Percentiles rank a stretch among this genome's conserved stretches.
Evolutionary conservation across 441 rosid genomes (phyloP).

Genomic region (Erodium trifolium): DNA sequence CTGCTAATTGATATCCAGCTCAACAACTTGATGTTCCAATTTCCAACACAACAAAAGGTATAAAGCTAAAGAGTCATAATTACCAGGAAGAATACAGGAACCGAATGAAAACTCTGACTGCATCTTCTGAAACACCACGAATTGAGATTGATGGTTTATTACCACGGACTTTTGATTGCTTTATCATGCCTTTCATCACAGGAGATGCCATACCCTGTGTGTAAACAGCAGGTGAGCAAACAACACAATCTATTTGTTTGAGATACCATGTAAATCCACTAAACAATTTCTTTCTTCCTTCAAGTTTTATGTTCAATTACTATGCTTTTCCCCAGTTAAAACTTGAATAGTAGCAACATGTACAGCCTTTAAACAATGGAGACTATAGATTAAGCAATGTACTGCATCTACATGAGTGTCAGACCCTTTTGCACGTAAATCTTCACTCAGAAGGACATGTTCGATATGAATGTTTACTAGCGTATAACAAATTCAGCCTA

Average conservation of each 20-base stretch:
- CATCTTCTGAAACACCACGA: conserved; percentile 62
- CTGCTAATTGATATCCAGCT: too few species aligned
- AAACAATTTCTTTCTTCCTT: neutral
- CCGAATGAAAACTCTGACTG: conserved; percentile 66
- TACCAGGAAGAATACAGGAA: conserved; percentile 86
- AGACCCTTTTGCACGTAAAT: neutral
- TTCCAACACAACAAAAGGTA: too few species aligned
- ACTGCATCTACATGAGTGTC: too few species aligned
- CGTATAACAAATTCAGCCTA: too few species aligned
- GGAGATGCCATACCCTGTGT: conserved; percentile 78
- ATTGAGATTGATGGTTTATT: conserved; percentile 41
- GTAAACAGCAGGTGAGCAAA: conserved; percentile 11
- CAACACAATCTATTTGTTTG: conserved; percentile 10
- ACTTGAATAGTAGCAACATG: neutral
- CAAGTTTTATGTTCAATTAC: neutral
- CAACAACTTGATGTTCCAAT: too few species aligned
- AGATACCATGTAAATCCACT: neutral
- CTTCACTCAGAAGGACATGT: neutral
- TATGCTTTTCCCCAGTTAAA: neutral
- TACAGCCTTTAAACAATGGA: neutral
- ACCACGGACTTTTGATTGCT: conserved; percentile 40
- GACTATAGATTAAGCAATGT: too few species aligned
- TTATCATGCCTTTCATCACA: conserved; percentile 62
- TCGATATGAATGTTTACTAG: too few species aligned
- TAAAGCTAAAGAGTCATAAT: conserved; percentile 4